Evolutionary conservation across 1,284 basidiomycete species (phyloP).

Genomic region (Dichomitus squalens): DNA sequence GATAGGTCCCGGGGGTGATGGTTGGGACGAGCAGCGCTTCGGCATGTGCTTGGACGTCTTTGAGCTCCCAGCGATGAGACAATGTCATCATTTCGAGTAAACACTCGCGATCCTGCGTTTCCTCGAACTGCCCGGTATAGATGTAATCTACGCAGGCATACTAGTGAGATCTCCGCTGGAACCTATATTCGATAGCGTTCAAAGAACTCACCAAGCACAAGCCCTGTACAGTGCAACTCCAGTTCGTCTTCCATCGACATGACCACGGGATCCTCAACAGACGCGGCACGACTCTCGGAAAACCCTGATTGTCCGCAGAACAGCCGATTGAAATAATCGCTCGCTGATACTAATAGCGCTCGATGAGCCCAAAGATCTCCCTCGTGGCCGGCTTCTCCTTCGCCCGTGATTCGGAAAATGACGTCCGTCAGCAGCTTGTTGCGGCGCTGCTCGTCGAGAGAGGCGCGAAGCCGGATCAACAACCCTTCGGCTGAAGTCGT

Average conservation of each 20-base stretch:
- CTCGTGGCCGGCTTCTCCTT: slow-evolving; percentile 18
- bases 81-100: slow-evolving; percentile 18
- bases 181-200: background rate
- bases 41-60: slow-evolving; percentile 4
- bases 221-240: slow-evolving; percentile 5
- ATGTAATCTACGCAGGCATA: slow-evolving; percentile 19
- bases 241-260: slow-evolving; percentile 20
- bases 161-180: background rate
- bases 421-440: slow-evolving; percentile 34
- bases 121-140: slow-evolving; percentile 17
- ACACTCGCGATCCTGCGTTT: slow-evolving; percentile 9
- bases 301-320: slow-evolving; percentile 29
- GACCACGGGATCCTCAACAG: slow-evolving; percentile 23
- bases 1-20: slow-evolving; percentile 11
- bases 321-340: slow-evolving; percentile 31
- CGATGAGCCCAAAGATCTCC: slow-evolving; percentile 35
- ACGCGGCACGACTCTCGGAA: slow-evolving; percentile 24
- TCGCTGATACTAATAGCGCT: slow-evolving; percentile 33
- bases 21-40: slow-evolving; percentile 14
- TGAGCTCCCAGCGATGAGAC: slow-evolving; percentile 16
- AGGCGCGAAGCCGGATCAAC: slow-evolving; percentile 22
- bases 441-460: slow-evolving; percentile 34
- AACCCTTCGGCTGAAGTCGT: slow-evolving; percentile 21
- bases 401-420: slow-evolving; percentile 20
- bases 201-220: slow-evolving; percentile 2